phyloP scores from a whole-genome alignment of 1,139 yeast species.

The Pichia sp. region DNA sequence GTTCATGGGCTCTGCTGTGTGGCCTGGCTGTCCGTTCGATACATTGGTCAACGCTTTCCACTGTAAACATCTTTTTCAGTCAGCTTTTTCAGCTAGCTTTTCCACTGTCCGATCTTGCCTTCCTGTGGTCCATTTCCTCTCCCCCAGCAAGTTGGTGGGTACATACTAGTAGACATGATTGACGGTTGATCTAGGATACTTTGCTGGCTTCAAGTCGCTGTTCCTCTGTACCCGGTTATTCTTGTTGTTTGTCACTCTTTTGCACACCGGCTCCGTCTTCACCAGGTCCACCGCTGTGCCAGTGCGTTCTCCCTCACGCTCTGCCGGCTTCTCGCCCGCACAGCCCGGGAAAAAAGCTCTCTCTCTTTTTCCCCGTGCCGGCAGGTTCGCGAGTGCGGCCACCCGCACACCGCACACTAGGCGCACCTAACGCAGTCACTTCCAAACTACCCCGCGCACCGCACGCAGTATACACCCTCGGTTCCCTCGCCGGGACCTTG shows the following conservation, averaged over 20 bases:
- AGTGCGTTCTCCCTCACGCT: background rate
- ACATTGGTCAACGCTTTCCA: too few relatives aligned
- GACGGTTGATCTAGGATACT: constrained; percentile 10
- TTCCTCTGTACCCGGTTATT: background rate
- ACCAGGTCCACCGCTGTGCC: background rate
- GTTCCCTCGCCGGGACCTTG: background rate
- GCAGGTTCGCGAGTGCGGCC: background rate
- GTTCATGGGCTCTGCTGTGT: too few relatives aligned
- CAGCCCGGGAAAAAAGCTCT: background rate
- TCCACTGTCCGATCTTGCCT: background rate
- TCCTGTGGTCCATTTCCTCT: background rate
- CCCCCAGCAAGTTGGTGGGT: background rate
- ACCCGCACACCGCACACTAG: background rate
- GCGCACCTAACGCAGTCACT: background rate
- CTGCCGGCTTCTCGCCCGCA: background rate
- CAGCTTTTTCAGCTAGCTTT: background rate
- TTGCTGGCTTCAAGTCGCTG: background rate
- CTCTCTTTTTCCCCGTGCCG: too few relatives aligned
- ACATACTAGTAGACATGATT: constrained; percentile 22
- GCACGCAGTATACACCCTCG: background rate
- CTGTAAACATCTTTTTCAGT: too few relatives aligned
- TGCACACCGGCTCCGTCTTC: background rate
- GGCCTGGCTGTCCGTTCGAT: too few relatives aligned
- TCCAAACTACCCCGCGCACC: background rate
- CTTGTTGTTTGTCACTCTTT: background rate